A percentile compares a stretch with the other conserved stretches of the same genome.
Conservation (phyloP, 495 filamentous ascomycete genomes). For the Xylaria curta region DNA sequence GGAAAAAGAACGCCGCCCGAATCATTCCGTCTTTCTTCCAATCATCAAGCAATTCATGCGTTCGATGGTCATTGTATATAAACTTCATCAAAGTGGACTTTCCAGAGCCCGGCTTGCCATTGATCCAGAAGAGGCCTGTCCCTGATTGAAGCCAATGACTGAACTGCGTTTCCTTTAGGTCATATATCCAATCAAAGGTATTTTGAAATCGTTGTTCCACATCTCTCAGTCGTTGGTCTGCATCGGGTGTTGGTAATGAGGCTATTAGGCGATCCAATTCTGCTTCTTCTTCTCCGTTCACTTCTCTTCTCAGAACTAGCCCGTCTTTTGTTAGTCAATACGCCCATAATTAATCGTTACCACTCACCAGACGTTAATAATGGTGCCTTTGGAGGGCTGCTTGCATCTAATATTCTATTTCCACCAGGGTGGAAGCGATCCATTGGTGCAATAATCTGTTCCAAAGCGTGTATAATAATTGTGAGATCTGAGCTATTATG, state of each 20-base stretch:
- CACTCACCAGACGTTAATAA: background rate
- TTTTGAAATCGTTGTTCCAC: background rate
- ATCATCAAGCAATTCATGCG: conserved; percentile 25
- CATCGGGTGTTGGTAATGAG: background rate
- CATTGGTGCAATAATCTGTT: background rate
- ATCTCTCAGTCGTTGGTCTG: background rate
- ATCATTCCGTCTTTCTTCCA: conserved; percentile 16
- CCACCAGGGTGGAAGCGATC: background rate
- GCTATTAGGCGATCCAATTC: background rate
- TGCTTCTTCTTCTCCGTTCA: background rate
- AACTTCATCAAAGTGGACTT: conserved; percentile 35
- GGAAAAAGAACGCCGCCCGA: background rate
- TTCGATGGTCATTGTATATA: conserved; percentile 29
- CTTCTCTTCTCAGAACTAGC: background rate
- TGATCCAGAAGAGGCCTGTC: conserved; percentile 33
- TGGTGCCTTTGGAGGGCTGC: background rate
- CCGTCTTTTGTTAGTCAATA: background rate
- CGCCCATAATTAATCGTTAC: background rate
- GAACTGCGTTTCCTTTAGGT: conserved; percentile 3
- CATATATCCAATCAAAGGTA: background rate
- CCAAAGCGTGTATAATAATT: background rate
- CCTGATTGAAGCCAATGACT: conserved; percentile 29
- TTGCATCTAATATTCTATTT: background rate
- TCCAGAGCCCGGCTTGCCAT: conserved; percentile 25
- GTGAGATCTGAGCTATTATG: background rate